Base-by-base conservation (phyloP, 768 basidiomycete genomes). In the Coprinopsis sp. region DNA sequence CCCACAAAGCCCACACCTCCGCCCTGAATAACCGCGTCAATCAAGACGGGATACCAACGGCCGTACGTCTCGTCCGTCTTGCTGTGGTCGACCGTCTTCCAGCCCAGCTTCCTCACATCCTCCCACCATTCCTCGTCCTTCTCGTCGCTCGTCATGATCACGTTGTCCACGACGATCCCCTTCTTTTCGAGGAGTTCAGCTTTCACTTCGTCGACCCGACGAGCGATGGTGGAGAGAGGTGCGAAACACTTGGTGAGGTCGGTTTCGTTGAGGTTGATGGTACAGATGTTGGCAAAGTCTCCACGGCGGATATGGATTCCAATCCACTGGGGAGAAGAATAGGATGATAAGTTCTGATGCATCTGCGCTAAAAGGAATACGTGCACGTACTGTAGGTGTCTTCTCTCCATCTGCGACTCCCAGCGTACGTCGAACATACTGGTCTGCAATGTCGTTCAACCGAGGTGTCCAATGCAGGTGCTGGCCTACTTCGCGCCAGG, bases 1-100 rank as follows among this genome's bases (percentile, higher is more conserved):
- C 85, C 87, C 11, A 90, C 76, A 55, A 89, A 82, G 2, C 84
- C 87, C 10, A 69, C 59, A 18, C 79, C 84, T 28, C 65, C 66
- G 0, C 82, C 82, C 55, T 88, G 87, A 47, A 87, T 76, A 11
- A 77, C 79, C 2, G 84, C 82, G 54, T 87, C 86, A 41, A 87
- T 72, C 40, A 89, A 62, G n/a, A 84, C 64, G 12, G 84, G 82
- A 60, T 86, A 82, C 79, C 79, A 82, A 30, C 59, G 60, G 11
- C 77, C 76, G 48, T 77, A 66, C 12, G 55, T 55, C 41, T 75
- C 69, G 31, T 54, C 68, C 4, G 79, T 80, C 22, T 59, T 51
- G 6, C 71, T 65, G 55, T 78, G 79, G 56, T 82, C 74, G 25
- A 79, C 57, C 10, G 56, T 56, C 28, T 65, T 67, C 81, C 81